Evolutionary conservation across 2,329 filamentous ascomycete species (phyloP).

Genomic region (Dactylonectria estremocensis): DNA sequence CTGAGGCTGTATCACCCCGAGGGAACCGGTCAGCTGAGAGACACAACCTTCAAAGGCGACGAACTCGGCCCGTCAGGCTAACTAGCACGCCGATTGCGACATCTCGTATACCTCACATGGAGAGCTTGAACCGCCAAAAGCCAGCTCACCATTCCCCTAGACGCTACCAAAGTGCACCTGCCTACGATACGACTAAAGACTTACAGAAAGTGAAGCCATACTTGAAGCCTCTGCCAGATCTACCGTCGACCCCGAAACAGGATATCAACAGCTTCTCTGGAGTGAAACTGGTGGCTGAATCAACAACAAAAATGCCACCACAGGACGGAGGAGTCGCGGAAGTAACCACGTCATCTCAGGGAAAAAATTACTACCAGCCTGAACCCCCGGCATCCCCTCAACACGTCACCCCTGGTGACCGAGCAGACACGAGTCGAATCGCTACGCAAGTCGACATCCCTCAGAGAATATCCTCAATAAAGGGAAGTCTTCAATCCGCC

Average conservation of each 20-base stretch:
- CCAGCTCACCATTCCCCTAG: constrained; percentile 23
- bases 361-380: background rate
- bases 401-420: constrained; percentile 48
- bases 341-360: background rate
- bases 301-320: constrained; percentile 3
- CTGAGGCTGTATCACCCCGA: background rate
- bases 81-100: background rate
- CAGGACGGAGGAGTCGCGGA: background rate
- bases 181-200: constrained; percentile 8
- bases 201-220: constrained; percentile 3
- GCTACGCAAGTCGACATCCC: constrained; percentile 54
- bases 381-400: constrained; percentile 32
- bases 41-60: background rate
- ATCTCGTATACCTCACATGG: constrained; percentile 21
- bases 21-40: background rate
- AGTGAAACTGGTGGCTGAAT: constrained; percentile 14
- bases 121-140: constrained; percentile 15
- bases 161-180: constrained; percentile 38
- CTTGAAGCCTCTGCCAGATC: constrained; percentile 27
- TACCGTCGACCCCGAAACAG: constrained; percentile 17
- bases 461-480: constrained; percentile 55
- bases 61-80: background rate
- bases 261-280: background rate
- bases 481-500: constrained; percentile 38
- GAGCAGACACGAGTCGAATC: constrained; percentile 44